phyloP scores from a whole-genome alignment of 2,329 filamentous ascomycete species.

The Cucurbitaria berberidis region DNA sequence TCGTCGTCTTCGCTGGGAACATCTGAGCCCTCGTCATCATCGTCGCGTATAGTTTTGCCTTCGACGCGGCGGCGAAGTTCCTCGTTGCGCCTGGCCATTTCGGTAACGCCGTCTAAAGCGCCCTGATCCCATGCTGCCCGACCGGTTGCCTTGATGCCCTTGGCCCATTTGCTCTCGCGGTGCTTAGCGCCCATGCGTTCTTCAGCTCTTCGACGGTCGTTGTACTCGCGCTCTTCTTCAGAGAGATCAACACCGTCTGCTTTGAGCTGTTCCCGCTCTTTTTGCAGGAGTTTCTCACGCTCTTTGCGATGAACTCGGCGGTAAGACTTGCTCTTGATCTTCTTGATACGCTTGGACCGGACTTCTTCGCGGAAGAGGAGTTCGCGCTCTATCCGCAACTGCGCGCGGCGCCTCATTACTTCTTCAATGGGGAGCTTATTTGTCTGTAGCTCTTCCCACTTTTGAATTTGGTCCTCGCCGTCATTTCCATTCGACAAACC shows the following conservation, averaged over 20 bases:
- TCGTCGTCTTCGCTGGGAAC: constrained; percentile 58
- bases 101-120: constrained; percentile 75
- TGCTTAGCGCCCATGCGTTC: constrained; percentile 87
- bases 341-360: constrained; percentile 90
- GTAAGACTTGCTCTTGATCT: constrained; percentile 98
- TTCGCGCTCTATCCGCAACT: constrained; percentile 81
- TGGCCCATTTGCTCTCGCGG: constrained; percentile 90
- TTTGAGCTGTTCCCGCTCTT: constrained; percentile 63
- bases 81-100: constrained; percentile 82
- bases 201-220: constrained; percentile 77
- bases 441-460: constrained; percentile 71
- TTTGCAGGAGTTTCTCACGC: constrained; percentile 63
- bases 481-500: constrained; percentile 71
- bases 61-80: constrained; percentile 81
- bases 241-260: constrained; percentile 66
- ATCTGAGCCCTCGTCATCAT: constrained; percentile 55
- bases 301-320: constrained; percentile 89
- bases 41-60: constrained; percentile 66
- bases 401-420: constrained; percentile 72
- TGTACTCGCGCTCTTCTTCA: constrained; percentile 68
- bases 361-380: constrained; percentile 87
- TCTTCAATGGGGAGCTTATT: constrained; percentile 76
- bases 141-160: constrained; percentile 78
- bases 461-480: constrained; percentile 68
- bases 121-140: constrained; percentile 88